Evolutionary conservation across 768 basidiomycete genomes (phyloP).

Genomic region (Pulveroboletus sp.): DNA sequence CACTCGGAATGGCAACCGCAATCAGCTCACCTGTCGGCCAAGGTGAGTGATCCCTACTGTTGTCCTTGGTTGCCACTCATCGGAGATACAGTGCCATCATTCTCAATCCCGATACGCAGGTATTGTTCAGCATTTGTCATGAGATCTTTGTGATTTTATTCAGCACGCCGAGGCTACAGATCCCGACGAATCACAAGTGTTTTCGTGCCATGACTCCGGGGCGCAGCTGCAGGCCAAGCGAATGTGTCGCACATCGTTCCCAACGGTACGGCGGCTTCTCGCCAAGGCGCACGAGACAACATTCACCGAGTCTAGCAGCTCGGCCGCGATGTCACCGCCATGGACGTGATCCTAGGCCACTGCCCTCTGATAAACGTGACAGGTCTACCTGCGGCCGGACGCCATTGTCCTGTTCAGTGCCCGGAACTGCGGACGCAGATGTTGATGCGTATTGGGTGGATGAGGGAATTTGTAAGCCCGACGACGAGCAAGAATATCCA

Average conservation of each 20-base stretch:
- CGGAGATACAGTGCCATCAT: constrained; percentile 2
- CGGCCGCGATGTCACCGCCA: constrained; percentile 37
- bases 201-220: neutral
- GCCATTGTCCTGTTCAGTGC: constrained; percentile 1
- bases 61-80: constrained; percentile 16
- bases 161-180: constrained; percentile 7
- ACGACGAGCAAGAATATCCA: neutral
- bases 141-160: constrained; percentile 2
- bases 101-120: constrained; percentile 4
- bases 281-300: constrained; percentile 29
- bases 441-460: constrained; percentile 37
- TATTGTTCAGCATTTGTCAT: constrained; percentile 3
- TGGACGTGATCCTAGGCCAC: constrained; percentile 47
- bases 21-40: constrained; percentile 13
- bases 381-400: constrained; percentile 6
- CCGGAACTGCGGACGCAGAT: constrained; percentile 26
- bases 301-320: constrained; percentile 28
- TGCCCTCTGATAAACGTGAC: constrained; percentile 9
- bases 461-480: constrained; percentile 1
- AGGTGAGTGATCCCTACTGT: constrained; percentile 18
- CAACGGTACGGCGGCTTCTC: constrained; percentile 20
- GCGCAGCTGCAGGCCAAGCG: neutral
- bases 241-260: neutral
- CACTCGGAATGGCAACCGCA: constrained; percentile 11
- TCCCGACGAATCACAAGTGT: neutral